These are phyloP conservation scores for Suaeda aralocaspica DNA, from an alignment of 148 eudicot species.

Conservation along the genomic window DNA sequence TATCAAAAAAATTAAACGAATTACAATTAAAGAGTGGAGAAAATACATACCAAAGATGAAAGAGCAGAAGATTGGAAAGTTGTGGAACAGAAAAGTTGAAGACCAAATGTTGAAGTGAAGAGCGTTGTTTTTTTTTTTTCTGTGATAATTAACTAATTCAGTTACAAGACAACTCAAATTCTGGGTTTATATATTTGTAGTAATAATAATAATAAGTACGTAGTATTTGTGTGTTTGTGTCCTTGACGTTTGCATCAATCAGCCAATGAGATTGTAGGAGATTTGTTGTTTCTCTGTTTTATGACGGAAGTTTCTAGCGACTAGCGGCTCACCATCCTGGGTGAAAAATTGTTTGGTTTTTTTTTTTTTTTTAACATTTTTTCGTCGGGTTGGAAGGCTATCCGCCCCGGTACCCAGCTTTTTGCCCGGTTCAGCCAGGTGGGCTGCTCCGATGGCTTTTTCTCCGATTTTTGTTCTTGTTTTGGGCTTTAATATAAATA, in stretches of 20 bases:
- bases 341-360: no score
- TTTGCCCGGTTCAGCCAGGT: no score
- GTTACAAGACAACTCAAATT: neutral
- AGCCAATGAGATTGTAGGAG: conserved; percentile 16
- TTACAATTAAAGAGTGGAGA: neutral
- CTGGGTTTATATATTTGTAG: no score
- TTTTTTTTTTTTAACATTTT: no score
- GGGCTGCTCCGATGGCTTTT: no score
- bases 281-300: neutral
- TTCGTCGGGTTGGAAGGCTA: no score
- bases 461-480: no score
- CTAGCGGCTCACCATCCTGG: no score
- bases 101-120: neutral
- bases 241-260: conserved; percentile 13
- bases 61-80: neutral
- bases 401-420: no score
- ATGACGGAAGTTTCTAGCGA: conserved; percentile 8
- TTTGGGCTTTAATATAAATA: no score
- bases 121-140: neutral
- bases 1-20: neutral
- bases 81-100: no score
- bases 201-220: neutral
- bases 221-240: neutral
- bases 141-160: neutral
- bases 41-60: neutral